Percentiles rank a stretch among this genome's conserved stretches.
These are phyloP conservation scores for Sporothrix protearum DNA, from an alignment of 2,329 filamentous ascomycete genomes.

Conservation along the genomic window DNA sequence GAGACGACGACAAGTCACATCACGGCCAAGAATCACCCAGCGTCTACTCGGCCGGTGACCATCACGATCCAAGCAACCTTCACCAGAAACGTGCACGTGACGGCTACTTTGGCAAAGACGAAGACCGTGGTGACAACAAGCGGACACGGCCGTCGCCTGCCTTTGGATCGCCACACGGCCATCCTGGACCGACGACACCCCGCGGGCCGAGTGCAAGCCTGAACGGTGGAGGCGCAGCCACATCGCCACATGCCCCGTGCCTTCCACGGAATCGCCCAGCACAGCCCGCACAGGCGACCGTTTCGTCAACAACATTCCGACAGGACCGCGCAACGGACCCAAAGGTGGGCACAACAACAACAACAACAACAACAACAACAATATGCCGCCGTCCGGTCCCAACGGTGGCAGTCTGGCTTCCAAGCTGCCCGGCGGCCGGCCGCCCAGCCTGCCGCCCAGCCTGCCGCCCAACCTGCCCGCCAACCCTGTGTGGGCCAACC, in stretches of 20 bases:
- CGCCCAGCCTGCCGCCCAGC: constrained; percentile 18
- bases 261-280: background rate
- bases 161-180: background rate
- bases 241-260: background rate
- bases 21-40: background rate
- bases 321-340: constrained; percentile 3
- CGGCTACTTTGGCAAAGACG: background rate
- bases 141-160: constrained; percentile 23
- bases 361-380: background rate
- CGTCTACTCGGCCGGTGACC: background rate
- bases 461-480: constrained; percentile 12
- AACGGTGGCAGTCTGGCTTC: background rate
- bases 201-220: background rate
- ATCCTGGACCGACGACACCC: background rate
- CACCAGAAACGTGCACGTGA: constrained; percentile 23
- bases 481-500: constrained; percentile 17
- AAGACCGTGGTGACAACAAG: constrained; percentile 22
- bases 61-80: background rate
- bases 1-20: background rate
- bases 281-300: background rate
- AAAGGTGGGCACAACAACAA: background rate
- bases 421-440: constrained; percentile 7
- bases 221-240: background rate
- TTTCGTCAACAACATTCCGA: background rate
- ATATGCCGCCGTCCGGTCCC: background rate